Percentiles rank a stretch among this genome's conserved stretches.
phyloP scores from a whole-genome alignment of 2,329 filamentous ascomycete species.

The Eutypella sp. region DNA sequence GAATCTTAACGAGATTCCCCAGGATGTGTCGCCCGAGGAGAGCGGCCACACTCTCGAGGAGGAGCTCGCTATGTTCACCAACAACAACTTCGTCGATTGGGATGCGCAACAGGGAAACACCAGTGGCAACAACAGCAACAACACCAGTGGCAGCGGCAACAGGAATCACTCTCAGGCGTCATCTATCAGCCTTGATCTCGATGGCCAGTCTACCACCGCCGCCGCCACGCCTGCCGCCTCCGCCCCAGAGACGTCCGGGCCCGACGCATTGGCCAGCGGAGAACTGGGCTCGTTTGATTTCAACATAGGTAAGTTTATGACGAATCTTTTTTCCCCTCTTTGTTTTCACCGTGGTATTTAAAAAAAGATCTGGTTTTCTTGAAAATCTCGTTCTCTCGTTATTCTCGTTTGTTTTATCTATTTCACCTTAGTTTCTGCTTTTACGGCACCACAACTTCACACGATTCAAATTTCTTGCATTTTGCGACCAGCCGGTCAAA shows the following conservation, averaged over 20 bases:
- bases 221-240: constrained; percentile 19
- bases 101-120: constrained; percentile 37
- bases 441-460: too few relatives aligned
- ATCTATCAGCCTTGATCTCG: constrained; percentile 9
- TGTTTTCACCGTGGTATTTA: constrained; percentile 6
- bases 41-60: constrained; percentile 58
- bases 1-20: constrained; percentile 72
- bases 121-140: constrained; percentile 11
- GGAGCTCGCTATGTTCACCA: constrained; percentile 74
- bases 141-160: constrained; percentile 8
- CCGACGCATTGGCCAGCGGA: constrained; percentile 10
- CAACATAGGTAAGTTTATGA: constrained; percentile 23
- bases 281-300: constrained; percentile 24
- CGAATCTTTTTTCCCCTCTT: constrained; percentile 1
- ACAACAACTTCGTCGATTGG: constrained; percentile 77
- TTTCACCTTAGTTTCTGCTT: too few relatives aligned
- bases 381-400: neutral
- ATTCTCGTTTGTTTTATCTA: too few relatives aligned
- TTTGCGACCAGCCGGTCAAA: too few relatives aligned
- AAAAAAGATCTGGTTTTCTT: neutral
- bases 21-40: constrained; percentile 54
- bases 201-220: constrained; percentile 20
- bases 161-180: constrained; percentile 3
- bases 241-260: constrained; percentile 1
- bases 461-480: too few relatives aligned